A percentile compares a stretch with the other conserved stretches of the same genome.
Evolutionary conservation across 176 grass and related monocot genomes (phyloP).

Genomic region (Ampelocalamus luodianensis): DNA sequence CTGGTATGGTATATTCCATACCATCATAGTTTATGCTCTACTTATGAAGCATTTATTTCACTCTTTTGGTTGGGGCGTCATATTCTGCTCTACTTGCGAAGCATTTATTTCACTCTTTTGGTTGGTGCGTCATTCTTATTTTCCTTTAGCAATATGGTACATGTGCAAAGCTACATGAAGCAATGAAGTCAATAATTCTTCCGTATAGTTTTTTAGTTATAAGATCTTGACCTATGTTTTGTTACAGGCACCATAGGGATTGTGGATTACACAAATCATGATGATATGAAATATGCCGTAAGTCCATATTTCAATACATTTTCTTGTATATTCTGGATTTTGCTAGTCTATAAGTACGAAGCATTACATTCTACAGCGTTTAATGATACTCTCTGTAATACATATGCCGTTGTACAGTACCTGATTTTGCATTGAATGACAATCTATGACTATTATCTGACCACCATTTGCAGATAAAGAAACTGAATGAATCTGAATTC

Average conservation of each 20-base stretch:
- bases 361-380: background rate
- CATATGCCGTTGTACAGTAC: background rate
- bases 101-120: background rate
- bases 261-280: conserved; percentile 94
- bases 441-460: background rate
- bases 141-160: conserved; percentile 1
- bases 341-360: background rate
- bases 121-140: background rate
- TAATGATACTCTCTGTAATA: background rate
- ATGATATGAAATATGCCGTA: conserved; percentile 99
- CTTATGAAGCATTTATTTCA: background rate
- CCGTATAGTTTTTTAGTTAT: background rate
- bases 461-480: conserved; percentile 92
- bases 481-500: conserved; percentile 95
- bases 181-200: conserved; percentile 9
- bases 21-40: background rate
- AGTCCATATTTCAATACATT: conserved; percentile 32
- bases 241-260: conserved; percentile 79
- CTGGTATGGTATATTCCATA: background rate
- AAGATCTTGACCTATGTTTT: conserved; percentile 17
- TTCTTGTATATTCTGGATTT: background rate
- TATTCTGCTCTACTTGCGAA: background rate
- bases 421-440: conserved; percentile 10
- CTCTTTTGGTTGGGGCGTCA: background rate
- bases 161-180: conserved; percentile 7